Evolutionary conservation across 306 rosid species (phyloP), one percentile per base, ranked within the genome.

Genomic region (Senna siamea): DNA sequence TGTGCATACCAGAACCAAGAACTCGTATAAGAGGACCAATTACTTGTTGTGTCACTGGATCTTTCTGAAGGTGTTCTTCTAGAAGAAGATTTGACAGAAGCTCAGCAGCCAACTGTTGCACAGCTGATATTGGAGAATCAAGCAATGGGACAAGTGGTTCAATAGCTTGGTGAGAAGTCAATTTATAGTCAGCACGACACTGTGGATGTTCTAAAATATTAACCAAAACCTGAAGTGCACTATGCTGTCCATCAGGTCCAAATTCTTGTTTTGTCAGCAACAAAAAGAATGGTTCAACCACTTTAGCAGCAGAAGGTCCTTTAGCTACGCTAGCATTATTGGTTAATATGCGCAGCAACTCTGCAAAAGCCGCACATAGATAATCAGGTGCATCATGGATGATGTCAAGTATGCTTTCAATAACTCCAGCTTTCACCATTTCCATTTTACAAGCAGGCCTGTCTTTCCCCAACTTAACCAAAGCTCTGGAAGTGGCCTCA

Each of bases 391-490:
- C 97, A 63, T 90, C 98, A 17, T 83, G 85, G 69, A 95, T 87
- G 76, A 92, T 83, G 74, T 89, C 85, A 35, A 95, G 96, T 75
- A 87, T 40, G 73, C 98, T 95, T 78, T 92, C 99, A 77, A 90
- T 89, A 52, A 90, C 96, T 65, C 97, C 93, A 78, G 98, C 92
- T 87, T 95, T 95, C 69, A 95, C 98, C 98, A 95, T 95, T 85
- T 95, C 99, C 91, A 88, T 76, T 82, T 95, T 95, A 79, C 99
- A 92, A 69, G 91, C 93, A 80, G 99, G 99, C 78, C 98, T 86
- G 76, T 95, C 99, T 88, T 95, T 92, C 71, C 93, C 98, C 72
- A 95, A 83, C 83, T 95, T 95, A 78, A 95, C 96, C 64, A 95
- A 89, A 78, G 93, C 96, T 79, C 97, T 85, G 54, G 98, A 92